Conservation (phyloP, 805 yeast genomes). For the Wickerhamomyces canadensis region DNA sequence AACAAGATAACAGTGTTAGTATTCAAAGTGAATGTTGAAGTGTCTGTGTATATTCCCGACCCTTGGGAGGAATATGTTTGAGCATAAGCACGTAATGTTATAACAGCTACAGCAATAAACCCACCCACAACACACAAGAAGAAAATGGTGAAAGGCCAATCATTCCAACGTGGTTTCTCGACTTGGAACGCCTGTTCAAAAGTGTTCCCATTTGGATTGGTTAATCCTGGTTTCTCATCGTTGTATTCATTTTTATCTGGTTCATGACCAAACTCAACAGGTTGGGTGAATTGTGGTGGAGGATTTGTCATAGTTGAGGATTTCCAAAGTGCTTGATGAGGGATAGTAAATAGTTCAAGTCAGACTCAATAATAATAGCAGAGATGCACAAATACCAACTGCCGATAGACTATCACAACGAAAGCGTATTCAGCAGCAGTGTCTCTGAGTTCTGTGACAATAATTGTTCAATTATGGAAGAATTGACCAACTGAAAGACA, state of each 20-base stretch:
- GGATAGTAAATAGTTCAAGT: too few species aligned
- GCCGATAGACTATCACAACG: too few species aligned
- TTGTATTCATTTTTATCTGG: conserved; percentile 9
- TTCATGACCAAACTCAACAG: conserved; percentile 4
- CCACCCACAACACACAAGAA: conserved; percentile 49
- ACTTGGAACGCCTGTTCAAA: conserved; percentile 70
- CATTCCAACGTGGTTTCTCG: conserved; percentile 60
- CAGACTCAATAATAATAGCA: too few species aligned
- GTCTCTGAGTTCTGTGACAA: too few species aligned
- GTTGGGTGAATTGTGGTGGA: conserved; percentile 1
- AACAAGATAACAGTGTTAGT: conserved; percentile 71
- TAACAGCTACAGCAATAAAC: conserved; percentile 63
- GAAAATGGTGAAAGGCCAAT: conserved; percentile 63
- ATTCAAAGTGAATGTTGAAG: conserved; percentile 57
- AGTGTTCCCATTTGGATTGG: conserved; percentile 34
- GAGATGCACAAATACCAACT: too few species aligned
- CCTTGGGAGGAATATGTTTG: conserved; percentile 52
- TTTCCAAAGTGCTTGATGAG: too few species aligned
- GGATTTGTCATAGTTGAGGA: too few species aligned
- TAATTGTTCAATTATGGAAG: too few species aligned
- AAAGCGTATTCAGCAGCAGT: too few species aligned
- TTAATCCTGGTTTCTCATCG: conserved; percentile 29
- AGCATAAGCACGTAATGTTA: conserved; percentile 62
- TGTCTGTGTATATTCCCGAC: conserved; percentile 50
- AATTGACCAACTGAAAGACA: too few species aligned